Evolutionary conservation across 2,329 filamentous ascomycete genomes (phyloP), one percentile per base, ranked within the genome.

Genomic region (Colletotrichum liaoningense): DNA sequence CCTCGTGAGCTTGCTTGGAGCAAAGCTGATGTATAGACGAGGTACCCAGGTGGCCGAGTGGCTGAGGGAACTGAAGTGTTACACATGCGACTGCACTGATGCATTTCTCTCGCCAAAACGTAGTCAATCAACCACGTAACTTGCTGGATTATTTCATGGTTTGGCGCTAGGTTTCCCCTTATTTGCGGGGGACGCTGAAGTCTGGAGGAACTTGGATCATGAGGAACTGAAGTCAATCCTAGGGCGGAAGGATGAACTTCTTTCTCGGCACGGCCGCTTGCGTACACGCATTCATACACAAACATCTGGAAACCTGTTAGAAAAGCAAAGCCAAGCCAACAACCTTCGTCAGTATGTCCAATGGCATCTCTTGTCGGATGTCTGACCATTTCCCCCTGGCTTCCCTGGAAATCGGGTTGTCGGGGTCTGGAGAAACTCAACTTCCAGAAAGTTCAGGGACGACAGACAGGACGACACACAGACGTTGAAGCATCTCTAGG

Each of bases 371-470:
- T 49, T 42, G 22, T 69, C 52, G 38, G 54, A 69, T 59, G 66
- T 73, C 66, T 69, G 66, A 65, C 69, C 54, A 69, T 59, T 67
- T 9, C 16, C 42, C 63, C 35, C 64, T 46, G 16, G 26, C 26
- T 12, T 46, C 26, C 19, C 26, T 24, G 46, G 26, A 26, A n/a
- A 19, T 42, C 16, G 38, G 14, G 38, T 16, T 42, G 16, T 42
- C 16, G 38, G 14, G 38, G 38, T 19, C 8, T 24, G 59, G 49
- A 35, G 52, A 49, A 49, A 30, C 66, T 60, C 59, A 52, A 52
- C 12, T 12, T 52, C 42, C 54, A 38, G 52, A 16, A n/a, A 8
- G 38, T 42, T 24, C 30, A 42, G 38, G 54, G 28, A 19, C 30
- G 35, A 54, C 35, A 35, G 11, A 35, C 33, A 56, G n/a, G 33